These are phyloP conservation scores for Monilinia vaccinii-corymbosi DNA, from an alignment of 2,329 filamentous ascomycete genomes.

Conservation along the genomic window DNA sequence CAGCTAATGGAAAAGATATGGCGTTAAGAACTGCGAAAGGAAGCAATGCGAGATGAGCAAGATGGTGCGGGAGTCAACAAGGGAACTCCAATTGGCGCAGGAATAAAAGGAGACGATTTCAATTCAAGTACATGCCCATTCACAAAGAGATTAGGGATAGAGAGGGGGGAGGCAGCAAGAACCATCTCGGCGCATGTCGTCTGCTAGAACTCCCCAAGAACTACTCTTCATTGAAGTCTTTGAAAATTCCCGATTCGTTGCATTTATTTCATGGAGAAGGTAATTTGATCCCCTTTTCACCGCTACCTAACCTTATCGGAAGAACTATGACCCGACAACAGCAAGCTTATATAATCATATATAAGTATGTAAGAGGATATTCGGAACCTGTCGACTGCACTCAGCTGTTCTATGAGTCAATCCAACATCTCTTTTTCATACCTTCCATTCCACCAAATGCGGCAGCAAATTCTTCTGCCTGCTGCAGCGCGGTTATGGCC, in stretches of 20 bases:
- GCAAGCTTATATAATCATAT: no score
- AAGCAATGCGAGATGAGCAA: not conserved
- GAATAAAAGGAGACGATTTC: not conserved
- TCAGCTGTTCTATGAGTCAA: no score
- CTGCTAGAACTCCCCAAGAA: not conserved
- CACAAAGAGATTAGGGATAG: not conserved
- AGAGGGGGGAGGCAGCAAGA: not conserved
- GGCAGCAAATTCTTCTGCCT: not conserved
- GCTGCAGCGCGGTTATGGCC: not conserved
- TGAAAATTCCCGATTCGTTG: not conserved
- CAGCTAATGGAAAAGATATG: not conserved
- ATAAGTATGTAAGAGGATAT: no score
- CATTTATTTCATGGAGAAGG: not conserved
- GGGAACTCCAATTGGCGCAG: not conserved
- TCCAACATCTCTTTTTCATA: not conserved
- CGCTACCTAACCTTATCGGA: not conserved
- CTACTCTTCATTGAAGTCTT: not conserved
- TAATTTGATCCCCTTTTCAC: no score
- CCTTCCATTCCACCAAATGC: not conserved
- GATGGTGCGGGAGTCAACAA: not conserved
- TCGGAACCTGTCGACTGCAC: no score
- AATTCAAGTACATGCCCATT: not conserved
- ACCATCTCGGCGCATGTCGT: not conserved
- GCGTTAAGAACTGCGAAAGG: not conserved
- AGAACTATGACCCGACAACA: not conserved